These are phyloP conservation scores for Petunia secreta DNA, from an alignment of 257 asterid species.

Conservation along the genomic window DNA sequence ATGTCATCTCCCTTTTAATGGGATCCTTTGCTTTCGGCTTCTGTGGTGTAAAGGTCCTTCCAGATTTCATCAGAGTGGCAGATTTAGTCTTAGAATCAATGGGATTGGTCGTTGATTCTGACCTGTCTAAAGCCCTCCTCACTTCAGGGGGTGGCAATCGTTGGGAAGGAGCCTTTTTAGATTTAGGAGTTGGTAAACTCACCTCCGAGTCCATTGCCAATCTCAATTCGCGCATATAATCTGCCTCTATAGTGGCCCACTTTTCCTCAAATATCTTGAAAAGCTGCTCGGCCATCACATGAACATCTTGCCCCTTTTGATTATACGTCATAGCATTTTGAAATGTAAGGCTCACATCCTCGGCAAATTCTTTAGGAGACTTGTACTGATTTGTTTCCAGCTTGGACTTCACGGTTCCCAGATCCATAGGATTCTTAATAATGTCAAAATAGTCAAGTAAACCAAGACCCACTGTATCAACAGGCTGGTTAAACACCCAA, in stretches of 20 bases:
- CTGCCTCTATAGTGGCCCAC: conserved; percentile 68
- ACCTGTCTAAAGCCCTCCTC: conserved; percentile 40
- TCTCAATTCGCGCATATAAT: conserved; percentile 50
- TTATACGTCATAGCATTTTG: conserved; percentile 83
- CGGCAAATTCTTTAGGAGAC: conserved; percentile 76
- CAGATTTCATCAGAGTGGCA: conserved; percentile 42
- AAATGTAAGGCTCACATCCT: conserved; percentile 83
- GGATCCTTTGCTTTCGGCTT: conserved; percentile 94
- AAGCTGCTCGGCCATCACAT: conserved; percentile 82
- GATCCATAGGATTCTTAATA: conserved; percentile 77
- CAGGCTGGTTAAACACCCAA: conserved; percentile 90
- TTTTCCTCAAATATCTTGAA: conserved; percentile 64
- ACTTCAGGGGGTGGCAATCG: conserved; percentile 40
- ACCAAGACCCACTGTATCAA: conserved; percentile 71
- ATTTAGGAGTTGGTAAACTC: conserved; percentile 54
- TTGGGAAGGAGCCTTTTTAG: conserved; percentile 53
- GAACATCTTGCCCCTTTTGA: conserved; percentile 82
- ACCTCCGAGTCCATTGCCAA: conserved; percentile 45
- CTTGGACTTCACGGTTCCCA: conserved; percentile 72
- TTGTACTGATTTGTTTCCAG: conserved; percentile 63
- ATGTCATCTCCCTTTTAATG: conserved; percentile 90
- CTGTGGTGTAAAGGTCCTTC: conserved; percentile 53
- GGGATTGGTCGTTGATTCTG: conserved; percentile 43
- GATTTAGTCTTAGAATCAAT: conserved; percentile 50
- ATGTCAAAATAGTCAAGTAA: conserved; percentile 80